Percentiles rank a stretch among this genome's conserved stretches.
Evolutionary conservation across 163 green algal genomes (phyloP).

Genomic region (Volvox carteri): DNA sequence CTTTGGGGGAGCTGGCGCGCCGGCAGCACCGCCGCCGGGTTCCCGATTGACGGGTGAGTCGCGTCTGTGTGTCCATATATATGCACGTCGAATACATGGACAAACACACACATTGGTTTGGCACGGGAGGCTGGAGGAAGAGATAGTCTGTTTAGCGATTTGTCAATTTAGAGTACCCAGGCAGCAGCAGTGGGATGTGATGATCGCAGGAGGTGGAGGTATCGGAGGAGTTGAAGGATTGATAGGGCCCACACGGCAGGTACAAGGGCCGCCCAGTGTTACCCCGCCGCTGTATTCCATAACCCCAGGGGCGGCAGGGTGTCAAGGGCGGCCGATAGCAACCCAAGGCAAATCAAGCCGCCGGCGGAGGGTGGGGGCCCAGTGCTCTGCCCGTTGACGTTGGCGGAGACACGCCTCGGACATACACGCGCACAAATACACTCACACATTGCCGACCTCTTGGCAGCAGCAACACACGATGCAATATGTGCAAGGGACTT

Average conservation of each 20-base stretch:
- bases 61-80: no score
- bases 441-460: no score
- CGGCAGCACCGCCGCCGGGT: slow-evolving; percentile 37
- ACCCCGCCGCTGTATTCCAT: slow-evolving; percentile 26
- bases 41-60: slow-evolving; percentile 66
- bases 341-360: slow-evolving; percentile 53
- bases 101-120: no score
- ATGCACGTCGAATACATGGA: no score
- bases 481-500: no score
- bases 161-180: no score
- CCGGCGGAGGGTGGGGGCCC: neutral
- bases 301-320: slow-evolving; percentile 19
- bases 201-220: neutral
- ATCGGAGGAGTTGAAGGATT: no score
- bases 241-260: no score
- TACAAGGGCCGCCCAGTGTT: slow-evolving; percentile 56
- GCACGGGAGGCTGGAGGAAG: no score
- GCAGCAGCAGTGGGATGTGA: no score
- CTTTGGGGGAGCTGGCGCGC: slow-evolving; percentile 57
- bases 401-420: slow-evolving; percentile 48
- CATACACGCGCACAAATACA: neutral
- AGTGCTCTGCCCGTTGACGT: slow-evolving; percentile 8
- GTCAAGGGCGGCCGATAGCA: slow-evolving; percentile 60
- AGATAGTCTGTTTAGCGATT: neutral
- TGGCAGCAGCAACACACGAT: no score